Base-by-base conservation (phyloP, 78 protist species). In the Polysphondylium violaceum region DNA sequence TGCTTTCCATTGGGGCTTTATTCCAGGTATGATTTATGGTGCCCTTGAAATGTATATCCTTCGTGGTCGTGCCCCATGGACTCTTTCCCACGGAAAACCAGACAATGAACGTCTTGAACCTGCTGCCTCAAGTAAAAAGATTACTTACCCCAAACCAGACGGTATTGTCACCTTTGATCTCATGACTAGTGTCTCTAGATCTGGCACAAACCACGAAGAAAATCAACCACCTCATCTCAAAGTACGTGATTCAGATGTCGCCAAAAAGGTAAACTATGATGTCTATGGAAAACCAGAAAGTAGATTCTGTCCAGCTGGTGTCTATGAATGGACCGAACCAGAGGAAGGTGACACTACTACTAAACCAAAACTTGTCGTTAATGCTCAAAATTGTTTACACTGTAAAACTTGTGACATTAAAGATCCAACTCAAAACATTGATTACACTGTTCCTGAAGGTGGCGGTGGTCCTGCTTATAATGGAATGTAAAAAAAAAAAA, bases 381-480 rank as follows among this genome's bases (percentile, higher is more conserved):
- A 97, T 79, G 98, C 99, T n/a, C 98, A 96, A 61, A 98, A 98
- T 90, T 98, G 99, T 95, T 78, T 98, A 27, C 99, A 98, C 85
- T 98, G 99, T 98, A 98, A 98, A 95, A 93, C 98, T 16, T 98
- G 99, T 93, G 98, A 97, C 87, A 98, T 98, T 93, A 98, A 98
- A 91, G 97, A 94, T 65, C 98, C 99, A 40, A 43, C 83, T 12
- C 98, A 98, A 75, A 95, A 97, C 90, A 98, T 98, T 73, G 87
- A 98, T 74, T 98, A 95, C 95, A 64, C 76, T 21, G 95, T 79
- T 31, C 99, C 99, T 5, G 98, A 97, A 94, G 96, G 98, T 36
- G 93, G 96, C 36, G 98, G 98, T 33, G 99, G 99, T 71, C 99
- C 99, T 12, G 78, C 77, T 35, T 97, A 96, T 67, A 11, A 40